A percentile compares a stretch with the other conserved stretches of the same genome.
phyloP scores from a whole-genome alignment of 306 rosid species.

The Crotalaria pallida region DNA sequence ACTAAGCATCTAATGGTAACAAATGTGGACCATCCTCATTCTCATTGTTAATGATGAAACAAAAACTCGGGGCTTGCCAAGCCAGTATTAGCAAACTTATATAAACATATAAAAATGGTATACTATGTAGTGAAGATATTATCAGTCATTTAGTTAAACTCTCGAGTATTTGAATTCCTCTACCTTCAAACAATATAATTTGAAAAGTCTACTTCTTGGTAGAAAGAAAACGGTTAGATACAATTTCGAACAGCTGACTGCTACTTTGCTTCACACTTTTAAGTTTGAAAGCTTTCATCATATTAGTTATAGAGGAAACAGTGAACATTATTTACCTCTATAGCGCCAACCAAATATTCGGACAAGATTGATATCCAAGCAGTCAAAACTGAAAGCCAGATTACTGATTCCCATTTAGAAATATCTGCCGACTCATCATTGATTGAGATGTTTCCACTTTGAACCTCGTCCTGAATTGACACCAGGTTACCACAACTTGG shows the following conservation, averaged over 20 bases:
- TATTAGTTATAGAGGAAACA: background rate
- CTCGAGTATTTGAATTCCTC: background rate
- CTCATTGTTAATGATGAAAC: background rate
- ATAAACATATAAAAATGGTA: background rate
- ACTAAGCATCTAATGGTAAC: background rate
- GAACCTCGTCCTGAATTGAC: slow-evolving; percentile 54
- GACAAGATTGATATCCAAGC: slow-evolving; percentile 67
- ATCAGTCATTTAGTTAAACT: background rate
- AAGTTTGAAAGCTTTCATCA: background rate
- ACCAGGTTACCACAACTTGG: slow-evolving; percentile 20
- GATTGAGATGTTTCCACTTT: slow-evolving; percentile 33
- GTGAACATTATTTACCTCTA: slow-evolving; percentile 45
- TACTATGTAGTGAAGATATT: background rate
- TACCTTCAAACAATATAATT: background rate
- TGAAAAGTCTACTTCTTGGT: background rate
- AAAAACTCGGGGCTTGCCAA: background rate
- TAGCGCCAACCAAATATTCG: slow-evolving; percentile 66
- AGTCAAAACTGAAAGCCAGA: slow-evolving; percentile 76
- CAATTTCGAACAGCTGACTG: background rate
- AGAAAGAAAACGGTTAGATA: background rate
- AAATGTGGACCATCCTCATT: background rate
- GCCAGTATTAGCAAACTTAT: background rate
- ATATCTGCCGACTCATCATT: slow-evolving; percentile 67
- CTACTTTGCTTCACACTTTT: background rate
- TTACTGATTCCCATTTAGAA: slow-evolving; percentile 77